Evolutionary conservation across 352 stramenopile genomes (phyloP).

Genomic region (Globisporangium heterothallicum): DNA sequence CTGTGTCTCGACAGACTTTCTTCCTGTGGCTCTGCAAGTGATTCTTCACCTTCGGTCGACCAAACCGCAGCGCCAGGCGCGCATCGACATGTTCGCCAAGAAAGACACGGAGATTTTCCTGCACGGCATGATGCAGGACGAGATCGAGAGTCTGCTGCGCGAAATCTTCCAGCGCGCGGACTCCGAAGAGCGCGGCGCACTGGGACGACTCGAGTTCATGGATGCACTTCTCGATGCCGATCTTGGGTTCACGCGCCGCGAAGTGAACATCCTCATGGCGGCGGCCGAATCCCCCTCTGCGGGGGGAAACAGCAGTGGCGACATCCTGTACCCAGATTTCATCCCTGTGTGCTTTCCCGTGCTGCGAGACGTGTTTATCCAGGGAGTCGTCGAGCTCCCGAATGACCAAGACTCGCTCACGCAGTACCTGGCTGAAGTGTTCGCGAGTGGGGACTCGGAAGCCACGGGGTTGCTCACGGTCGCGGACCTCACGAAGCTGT

Average conservation of each 20-base stretch:
- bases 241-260: constrained; percentile 52
- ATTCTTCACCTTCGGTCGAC: constrained; percentile 38
- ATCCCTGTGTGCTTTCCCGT: constrained; percentile 58
- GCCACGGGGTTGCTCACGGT: constrained; percentile 55
- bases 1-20: too few species aligned
- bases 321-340: constrained; percentile 47
- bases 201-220: constrained; percentile 57
- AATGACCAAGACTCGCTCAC: constrained; percentile 61
- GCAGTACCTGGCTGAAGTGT: constrained; percentile 70
- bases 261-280: constrained; percentile 78
- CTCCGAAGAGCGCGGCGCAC: constrained; percentile 37
- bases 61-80: constrained; percentile 36
- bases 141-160: constrained; percentile 70
- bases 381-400: constrained; percentile 55
- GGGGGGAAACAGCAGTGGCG: constrained; percentile 18
- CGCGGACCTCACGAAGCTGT: constrained; percentile 48
- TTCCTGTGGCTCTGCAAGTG: constrained; percentile 44
- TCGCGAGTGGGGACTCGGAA: constrained; percentile 62
- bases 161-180: constrained; percentile 75
- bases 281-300: constrained; percentile 30
- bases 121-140: constrained; percentile 80
- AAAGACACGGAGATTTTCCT: constrained; percentile 45
- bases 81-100: constrained; percentile 36
- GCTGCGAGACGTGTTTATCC: constrained; percentile 42
- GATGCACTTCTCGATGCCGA: constrained; percentile 63